Evolutionary conservation across 1,284 basidiomycete species (phyloP), one percentile per base, ranked within the genome.

Genomic region (Ustilago shanxiensis): DNA sequence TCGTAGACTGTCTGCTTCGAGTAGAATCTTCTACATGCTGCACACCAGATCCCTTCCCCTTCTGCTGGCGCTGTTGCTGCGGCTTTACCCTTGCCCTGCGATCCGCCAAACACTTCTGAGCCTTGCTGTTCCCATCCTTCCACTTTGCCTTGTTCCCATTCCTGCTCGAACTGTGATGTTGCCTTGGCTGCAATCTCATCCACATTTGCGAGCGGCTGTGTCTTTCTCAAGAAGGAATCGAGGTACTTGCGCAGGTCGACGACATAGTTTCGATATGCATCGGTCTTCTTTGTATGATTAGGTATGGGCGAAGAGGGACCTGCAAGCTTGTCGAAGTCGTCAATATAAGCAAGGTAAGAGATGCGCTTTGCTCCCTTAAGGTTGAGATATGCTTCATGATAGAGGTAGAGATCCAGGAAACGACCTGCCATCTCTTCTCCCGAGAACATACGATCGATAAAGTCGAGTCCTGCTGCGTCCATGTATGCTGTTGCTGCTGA

Each of bases 1-100:
- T 98, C 94, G 87, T 95, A 99, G 5, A 99, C 97, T 0, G 96
- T 98, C 86, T 98, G 94, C 86, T 98, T 99, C 14, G 95, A 91
- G 86, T 98, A 99, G 72, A 90, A 89, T 84, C 95, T 95, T 86
- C 95, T 93, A 85, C 95, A 99, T 60, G 95, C 93, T 53, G 92
- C 89, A 89, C 97, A 99, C 96, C 96, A 99, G 65, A 98, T 94
- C 1, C 94, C 94, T 28, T 89, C 88, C 10, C 65, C 72, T 13
- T 61, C 51, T 53, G 11, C 37, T 45, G 58, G 11, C 41, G 41
- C 7, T 13, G 26, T 24, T 28, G 35, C 59, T 7, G 41, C 35
- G 2, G 51, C 84, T 49, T 72, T 78, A 20, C 62, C 70, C 31
- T 82, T 77, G 18, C 78, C 75, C 26, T 75, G 71, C 2, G 87